These are phyloP conservation scores for Lachancea dasiensis DNA, from an alignment of 805 yeast genomes.

Conservation along the genomic window DNA sequence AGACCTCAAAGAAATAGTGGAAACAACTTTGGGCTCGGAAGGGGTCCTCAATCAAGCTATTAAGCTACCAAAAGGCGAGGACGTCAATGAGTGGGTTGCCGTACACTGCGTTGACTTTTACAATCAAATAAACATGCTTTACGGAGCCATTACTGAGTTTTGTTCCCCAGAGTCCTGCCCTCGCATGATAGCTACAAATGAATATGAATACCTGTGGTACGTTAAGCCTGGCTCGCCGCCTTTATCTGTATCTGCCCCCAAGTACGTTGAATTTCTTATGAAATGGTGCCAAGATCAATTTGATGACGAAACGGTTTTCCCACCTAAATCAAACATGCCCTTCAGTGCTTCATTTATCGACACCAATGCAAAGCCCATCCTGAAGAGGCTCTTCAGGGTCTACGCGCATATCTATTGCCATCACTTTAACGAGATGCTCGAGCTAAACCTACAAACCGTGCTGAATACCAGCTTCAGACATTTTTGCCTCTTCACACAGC, in stretches of 20 bases:
- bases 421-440: constrained; percentile 92
- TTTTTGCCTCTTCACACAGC: constrained; percentile 79
- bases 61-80: constrained; percentile 88
- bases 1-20: constrained; percentile 83
- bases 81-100: constrained; percentile 89
- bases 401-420: constrained; percentile 98
- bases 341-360: constrained; percentile 80
- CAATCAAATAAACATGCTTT: constrained; percentile 93
- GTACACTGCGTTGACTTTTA: constrained; percentile 97
- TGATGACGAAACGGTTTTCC: constrained; percentile 87
- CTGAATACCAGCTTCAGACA: constrained; percentile 92
- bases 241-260: constrained; percentile 86
- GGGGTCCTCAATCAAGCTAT: constrained; percentile 90
- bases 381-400: constrained; percentile 86
- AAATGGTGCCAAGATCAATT: constrained; percentile 90
- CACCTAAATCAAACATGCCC: constrained; percentile 84
- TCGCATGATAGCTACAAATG: constrained; percentile 95
- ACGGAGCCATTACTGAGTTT: constrained; percentile 92
- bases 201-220: constrained; percentile 96
- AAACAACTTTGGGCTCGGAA: constrained; percentile 90
- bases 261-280: constrained; percentile 89
- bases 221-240: constrained; percentile 68
- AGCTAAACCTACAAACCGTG: constrained; percentile 86
- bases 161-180: constrained; percentile 96
- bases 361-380: constrained; percentile 67